Evolutionary conservation across 116 monocot genomes (phyloP).

Genomic region (Trichopus zeylanicus): DNA sequence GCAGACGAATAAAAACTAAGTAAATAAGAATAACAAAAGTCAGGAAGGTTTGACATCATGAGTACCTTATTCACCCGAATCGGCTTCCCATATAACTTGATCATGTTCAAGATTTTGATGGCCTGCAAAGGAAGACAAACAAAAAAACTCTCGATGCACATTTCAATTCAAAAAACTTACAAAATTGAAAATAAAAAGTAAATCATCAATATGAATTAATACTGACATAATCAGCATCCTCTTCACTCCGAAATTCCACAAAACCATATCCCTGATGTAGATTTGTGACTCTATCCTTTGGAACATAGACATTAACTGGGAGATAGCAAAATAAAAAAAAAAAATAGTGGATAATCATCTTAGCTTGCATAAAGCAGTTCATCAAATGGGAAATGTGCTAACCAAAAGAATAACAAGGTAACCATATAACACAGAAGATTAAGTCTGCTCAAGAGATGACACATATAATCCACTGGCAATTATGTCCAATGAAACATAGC

Average conservation of each 20-base stretch:
- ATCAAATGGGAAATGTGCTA: too few relatives aligned
- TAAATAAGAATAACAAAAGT: too few relatives aligned
- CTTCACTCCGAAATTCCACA: slow-evolving; percentile 91
- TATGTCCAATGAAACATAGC: too few relatives aligned
- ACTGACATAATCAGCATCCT: slow-evolving; percentile 96
- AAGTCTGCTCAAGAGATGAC: too few relatives aligned
- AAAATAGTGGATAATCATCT: too few relatives aligned
- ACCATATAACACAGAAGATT: too few relatives aligned
- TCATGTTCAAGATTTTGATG: slow-evolving; percentile 98
- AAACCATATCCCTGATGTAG: slow-evolving; percentile 98
- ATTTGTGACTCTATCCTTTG: slow-evolving; percentile 97
- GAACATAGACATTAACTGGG: slow-evolving; percentile 97
- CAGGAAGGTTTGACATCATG: too few relatives aligned
- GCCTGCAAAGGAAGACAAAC: slow-evolving; percentile 44
- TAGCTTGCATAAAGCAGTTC: too few relatives aligned
- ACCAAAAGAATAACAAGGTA: too few relatives aligned
- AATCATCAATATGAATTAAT: background rate
- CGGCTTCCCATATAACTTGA: slow-evolving; percentile 92
- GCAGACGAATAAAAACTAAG: too few relatives aligned
- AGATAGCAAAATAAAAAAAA: slow-evolving; percentile 1
- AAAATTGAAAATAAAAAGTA: background rate
- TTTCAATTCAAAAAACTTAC: background rate
- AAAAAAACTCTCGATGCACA: too few relatives aligned
- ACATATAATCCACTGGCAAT: too few relatives aligned
- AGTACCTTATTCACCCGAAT: slow-evolving; percentile 89